Percentiles rank a stretch among this genome's conserved stretches.
Evolutionary conservation across 75 land plant genomes (phyloP).

Genomic region (Chamaecyparis obtusa): DNA sequence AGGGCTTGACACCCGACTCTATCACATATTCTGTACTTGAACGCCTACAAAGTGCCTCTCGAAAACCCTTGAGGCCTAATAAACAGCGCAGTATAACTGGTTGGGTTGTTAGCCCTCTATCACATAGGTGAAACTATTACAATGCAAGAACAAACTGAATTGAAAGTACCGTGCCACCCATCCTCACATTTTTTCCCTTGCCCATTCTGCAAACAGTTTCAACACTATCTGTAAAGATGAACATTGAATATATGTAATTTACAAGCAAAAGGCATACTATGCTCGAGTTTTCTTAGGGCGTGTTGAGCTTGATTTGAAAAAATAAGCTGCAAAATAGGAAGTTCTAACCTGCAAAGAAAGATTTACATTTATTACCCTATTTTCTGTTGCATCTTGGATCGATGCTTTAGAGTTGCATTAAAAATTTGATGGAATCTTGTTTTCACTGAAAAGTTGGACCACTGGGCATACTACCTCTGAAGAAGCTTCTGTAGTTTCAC

Average conservation of each 20-base stretch:
- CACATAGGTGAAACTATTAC: neutral
- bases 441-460: neutral
- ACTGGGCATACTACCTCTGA: neutral
- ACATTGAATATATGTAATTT: neutral
- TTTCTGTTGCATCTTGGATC: neutral
- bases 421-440: neutral
- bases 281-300: neutral
- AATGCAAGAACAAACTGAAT: neutral
- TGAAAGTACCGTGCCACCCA: neutral
- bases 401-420: neutral
- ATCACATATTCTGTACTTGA: constrained; percentile 67
- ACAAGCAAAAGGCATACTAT: neutral
- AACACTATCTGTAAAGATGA: neutral
- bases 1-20: constrained; percentile 74
- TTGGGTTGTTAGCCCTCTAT: constrained; percentile 67
- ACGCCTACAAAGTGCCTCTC: constrained; percentile 45
- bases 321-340: neutral
- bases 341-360: neutral
- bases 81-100: constrained; percentile 50
- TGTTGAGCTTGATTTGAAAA: neutral
- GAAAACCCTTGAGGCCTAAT: constrained; percentile 26
- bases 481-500: neutral
- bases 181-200: neutral
- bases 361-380: neutral
- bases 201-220: neutral